Evolutionary conservation across 371 early-diverging fungal genomes (phyloP).

Genomic region (Funneliformis caledonium): DNA sequence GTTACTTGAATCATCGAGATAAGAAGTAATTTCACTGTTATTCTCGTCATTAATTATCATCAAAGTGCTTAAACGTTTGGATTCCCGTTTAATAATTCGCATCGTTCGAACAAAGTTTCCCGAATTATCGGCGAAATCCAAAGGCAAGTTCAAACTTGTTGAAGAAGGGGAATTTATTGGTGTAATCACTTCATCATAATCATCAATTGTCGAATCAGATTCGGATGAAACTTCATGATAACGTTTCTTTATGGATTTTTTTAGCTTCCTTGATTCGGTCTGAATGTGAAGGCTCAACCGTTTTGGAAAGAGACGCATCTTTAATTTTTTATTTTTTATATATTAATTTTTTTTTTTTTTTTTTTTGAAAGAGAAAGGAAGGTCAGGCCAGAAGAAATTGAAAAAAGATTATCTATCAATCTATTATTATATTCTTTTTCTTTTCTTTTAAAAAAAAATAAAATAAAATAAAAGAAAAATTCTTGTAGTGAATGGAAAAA

Average conservation of each 20-base stretch:
- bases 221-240: constrained; percentile 20
- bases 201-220: background rate
- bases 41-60: background rate
- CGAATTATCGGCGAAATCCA: background rate
- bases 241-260: background rate
- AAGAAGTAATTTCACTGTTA: background rate
- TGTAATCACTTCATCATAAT: constrained; percentile 13
- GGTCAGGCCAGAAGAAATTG: too few relatives aligned
- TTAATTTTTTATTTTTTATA: background rate
- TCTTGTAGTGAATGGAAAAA: too few relatives aligned
- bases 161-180: background rate
- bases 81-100: constrained; percentile 1
- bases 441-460: too few relatives aligned
- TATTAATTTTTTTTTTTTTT: background rate
- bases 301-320: constrained; percentile 20
- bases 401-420: too few relatives aligned
- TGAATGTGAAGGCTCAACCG: constrained; percentile 2
- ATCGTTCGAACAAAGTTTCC: constrained; percentile 13
- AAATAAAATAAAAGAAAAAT: too few relatives aligned
- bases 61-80: background rate
- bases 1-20: background rate
- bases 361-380: background rate
- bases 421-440: too few relatives aligned
- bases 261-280: background rate
- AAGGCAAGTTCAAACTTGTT: background rate